Evolutionary conservation across 2,329 filamentous ascomycete genomes (phyloP).

Genomic region (Trichoderma simmonsii): DNA sequence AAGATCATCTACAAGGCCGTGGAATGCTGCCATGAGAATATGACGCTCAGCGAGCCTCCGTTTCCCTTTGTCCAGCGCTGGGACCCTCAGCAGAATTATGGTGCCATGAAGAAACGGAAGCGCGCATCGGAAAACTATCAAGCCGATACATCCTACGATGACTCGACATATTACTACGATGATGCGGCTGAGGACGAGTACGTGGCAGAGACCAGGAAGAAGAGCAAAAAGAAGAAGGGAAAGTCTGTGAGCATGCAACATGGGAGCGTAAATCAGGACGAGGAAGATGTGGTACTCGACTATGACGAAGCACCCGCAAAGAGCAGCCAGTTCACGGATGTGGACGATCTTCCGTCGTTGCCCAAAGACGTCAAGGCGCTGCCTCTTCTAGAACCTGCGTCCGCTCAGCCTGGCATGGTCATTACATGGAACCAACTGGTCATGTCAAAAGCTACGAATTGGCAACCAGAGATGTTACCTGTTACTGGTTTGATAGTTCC

Average conservation of each 20-base stretch:
- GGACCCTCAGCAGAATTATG: constrained; percentile 67
- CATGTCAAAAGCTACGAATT: constrained; percentile 59
- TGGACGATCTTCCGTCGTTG: constrained; percentile 61
- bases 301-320: constrained; percentile 37
- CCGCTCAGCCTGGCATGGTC: constrained; percentile 57
- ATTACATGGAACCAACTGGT: constrained; percentile 66
- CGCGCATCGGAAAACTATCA: constrained; percentile 38
- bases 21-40: constrained; percentile 72
- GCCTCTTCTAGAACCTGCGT: constrained; percentile 44
- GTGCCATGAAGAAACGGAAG: constrained; percentile 48
- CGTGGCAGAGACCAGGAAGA: constrained; percentile 24
- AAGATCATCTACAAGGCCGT: constrained; percentile 75
- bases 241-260: constrained; percentile 26
- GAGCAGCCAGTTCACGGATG: constrained; percentile 45
- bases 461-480: constrained; percentile 61
- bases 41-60: constrained; percentile 70
- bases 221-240: constrained; percentile 40
- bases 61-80: constrained; percentile 89
- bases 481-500: constrained; percentile 66
- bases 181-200: constrained; percentile 36
- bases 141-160: constrained; percentile 30
- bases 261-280: constrained; percentile 17
- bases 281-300: constrained; percentile 38
- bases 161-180: constrained; percentile 30
- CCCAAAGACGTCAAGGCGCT: constrained; percentile 56